Base-by-base conservation (phyloP, 495 filamentous ascomycete species). In the Apodospora peruviana region DNA sequence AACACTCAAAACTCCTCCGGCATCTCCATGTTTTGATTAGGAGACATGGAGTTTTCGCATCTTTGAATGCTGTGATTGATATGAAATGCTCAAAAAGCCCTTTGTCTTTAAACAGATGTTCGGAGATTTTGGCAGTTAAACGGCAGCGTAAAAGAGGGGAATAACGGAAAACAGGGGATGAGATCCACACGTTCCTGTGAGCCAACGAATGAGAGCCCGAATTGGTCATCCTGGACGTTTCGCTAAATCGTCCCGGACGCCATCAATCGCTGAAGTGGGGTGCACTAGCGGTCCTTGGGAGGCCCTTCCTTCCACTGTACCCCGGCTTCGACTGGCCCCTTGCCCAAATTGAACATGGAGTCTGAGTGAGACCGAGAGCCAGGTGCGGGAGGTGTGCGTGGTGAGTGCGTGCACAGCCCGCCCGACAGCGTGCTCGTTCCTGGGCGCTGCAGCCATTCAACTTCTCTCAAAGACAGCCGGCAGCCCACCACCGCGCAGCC, bases 341-440 rank as follows among this genome's bases (percentile, higher is more conserved):
- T 64, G 53, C 56, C 54, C 48, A 66, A 64, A 61, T 65, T 52
- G 52, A 64, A 40, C 23, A 35, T n/a, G n/a, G n/a, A 16, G 45
- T 50, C 40, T 39, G 39, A 35, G 42, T 23, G 27, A 35, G 47
- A 41, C 44, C 34, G n/a, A n/a, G n/a, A n/a, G n/a, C n/a, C n/a
- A n/a, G n/a, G n/a, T n/a, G n/a, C n/a, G n/a, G n/a, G n/a, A n/a
- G n/a, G n/a, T n/a, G n/a, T n/a, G n/a, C n/a, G n/a, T 45, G 14
- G 32, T 21, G 39, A 16, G 29, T 21, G 14, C 25, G 17, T n/a
- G 27, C n/a, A 35, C 35, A 47, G 56, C 27, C 50, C 47, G 27
- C 7, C 27, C 7, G 27, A 7, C 14, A 14, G 14, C 7, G 27
- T 32, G 27, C 27, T 32, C 27, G 27, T 32, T 7, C 27, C 27